These are phyloP conservation scores for Discostella stelligera DNA, from an alignment of 352 stramenopile species.

Conservation along the genomic window DNA sequence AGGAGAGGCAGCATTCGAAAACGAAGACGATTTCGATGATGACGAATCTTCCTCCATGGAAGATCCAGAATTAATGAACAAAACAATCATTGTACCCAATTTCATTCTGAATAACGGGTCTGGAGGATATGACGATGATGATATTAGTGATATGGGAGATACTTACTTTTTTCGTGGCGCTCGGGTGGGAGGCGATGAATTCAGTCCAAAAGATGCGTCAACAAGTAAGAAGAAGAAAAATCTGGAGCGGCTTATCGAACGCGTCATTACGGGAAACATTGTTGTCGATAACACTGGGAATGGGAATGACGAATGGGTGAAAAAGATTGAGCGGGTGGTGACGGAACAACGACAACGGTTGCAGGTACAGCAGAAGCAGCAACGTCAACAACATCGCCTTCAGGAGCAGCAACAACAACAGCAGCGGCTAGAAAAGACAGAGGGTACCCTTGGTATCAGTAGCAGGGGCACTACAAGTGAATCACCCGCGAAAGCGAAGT, in stretches of 20 bases:
- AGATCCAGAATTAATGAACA: background rate
- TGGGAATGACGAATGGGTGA: no score
- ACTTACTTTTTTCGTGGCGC: background rate
- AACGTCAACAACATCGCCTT: background rate
- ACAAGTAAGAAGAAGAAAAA: slow-evolving; percentile 7
- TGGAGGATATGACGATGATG: background rate
- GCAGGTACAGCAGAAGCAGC: no score
- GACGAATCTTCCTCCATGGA: no score
- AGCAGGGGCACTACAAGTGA: no score
- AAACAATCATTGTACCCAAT: background rate
- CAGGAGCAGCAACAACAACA: background rate
- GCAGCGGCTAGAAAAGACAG: no score
- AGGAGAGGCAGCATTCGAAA: no score
- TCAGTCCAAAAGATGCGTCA: no score
- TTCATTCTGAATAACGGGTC: background rate
- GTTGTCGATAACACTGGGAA: background rate
- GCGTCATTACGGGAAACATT: slow-evolving; percentile 11
- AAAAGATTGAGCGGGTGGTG: no score
- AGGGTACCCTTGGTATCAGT: no score
- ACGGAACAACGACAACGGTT: no score
- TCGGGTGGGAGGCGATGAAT: background rate
- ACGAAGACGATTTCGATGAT: no score
- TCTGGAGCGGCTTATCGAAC: slow-evolving; percentile 24
- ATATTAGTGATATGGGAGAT: background rate
- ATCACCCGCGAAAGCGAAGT: no score